Base-by-base conservation (phyloP, 805 yeast genomes). In the Tetrapisispora pingtungensis region DNA sequence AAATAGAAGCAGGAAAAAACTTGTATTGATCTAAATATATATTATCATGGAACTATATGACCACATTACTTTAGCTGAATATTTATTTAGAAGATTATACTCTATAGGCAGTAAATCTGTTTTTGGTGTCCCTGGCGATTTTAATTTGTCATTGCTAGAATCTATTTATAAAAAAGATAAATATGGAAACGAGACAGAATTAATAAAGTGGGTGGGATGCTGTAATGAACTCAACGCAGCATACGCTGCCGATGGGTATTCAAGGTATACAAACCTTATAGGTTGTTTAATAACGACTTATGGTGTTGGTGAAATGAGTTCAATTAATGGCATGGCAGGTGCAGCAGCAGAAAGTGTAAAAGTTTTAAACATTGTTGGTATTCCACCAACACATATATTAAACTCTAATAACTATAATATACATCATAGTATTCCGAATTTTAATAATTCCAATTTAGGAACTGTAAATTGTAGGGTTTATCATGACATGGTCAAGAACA, bases 161-260 rank as follows among this genome's bases (percentile, higher is more conserved):
- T 77, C 81, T 55, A 59, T 83, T 38, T 80, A 84, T 55, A 64
- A 74, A 8, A 39, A 33, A 17, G 15, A 26, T 7, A 40, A 38
- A 4, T 36, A 41, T 8, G 32, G 24, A 17, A 34, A 20, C 14
- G 36, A 22, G 10, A 15, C 15, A n/a, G 36, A 42, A 32, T 2
- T 36, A 5, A 59, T 82, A 52, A 65, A 76, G 43, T 87, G 94
- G 85, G 70, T 84, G 40, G 95, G 95, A 20, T 77, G 79, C 48
- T 85, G 95, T 67, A 88, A 88, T 58, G 97, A 88, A 66, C 71
- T 88, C 50, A 89, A 88, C 58, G 81, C 93, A 3, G 93, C 94
- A 8, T 88, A 89, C 59, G 80, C 93, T 6, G 89, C 90, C 7
- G 96, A 89, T 61, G 97, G 96, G 5, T 89, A 85, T 56, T 78